These are phyloP conservation scores for Chlorella sp. DNA, from an alignment of 139 green algal species.

Conservation along the genomic window DNA sequence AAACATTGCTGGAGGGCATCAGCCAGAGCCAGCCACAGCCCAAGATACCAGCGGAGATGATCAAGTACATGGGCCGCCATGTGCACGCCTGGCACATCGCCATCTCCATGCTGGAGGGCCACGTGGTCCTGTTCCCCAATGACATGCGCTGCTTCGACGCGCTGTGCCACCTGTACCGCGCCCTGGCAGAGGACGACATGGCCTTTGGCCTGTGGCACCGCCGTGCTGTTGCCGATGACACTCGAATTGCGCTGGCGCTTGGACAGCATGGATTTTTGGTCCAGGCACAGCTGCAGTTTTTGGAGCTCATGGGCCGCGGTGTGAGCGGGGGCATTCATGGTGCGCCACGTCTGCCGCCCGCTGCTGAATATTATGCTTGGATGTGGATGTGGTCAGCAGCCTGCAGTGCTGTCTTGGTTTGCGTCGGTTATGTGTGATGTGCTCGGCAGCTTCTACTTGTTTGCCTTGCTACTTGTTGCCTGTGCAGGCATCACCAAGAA, in stretches of 20 bases:
- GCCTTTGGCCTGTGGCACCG: slow-evolving; percentile 88
- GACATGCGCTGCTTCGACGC: slow-evolving; percentile 94
- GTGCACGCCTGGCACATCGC: slow-evolving; percentile 98
- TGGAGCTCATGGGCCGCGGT: slow-evolving; percentile 50
- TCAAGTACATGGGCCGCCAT: slow-evolving; percentile 97
- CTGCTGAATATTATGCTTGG: too few species aligned
- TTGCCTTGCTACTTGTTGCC: neutral
- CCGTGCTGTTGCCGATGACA: slow-evolving; percentile 61
- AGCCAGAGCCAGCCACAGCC: slow-evolving; percentile 95
- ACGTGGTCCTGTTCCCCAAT: slow-evolving; percentile 93
- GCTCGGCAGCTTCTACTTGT: neutral
- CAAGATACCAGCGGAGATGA: slow-evolving; percentile 97
- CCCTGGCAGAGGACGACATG: slow-evolving; percentile 90
- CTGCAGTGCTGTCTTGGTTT: neutral
- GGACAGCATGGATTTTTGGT: slow-evolving; percentile 89
- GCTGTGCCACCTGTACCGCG: slow-evolving; percentile 85
- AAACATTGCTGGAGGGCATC: slow-evolving; percentile 92
- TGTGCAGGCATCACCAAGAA: slow-evolving; percentile 51
- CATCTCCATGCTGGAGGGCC: slow-evolving; percentile 94
- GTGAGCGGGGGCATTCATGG: slow-evolving; percentile 29
- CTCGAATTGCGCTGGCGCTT: slow-evolving; percentile 69
- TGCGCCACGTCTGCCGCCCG: neutral
- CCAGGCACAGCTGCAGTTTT: slow-evolving; percentile 77
- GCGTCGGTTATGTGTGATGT: neutral
- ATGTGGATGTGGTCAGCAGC: neutral